These are phyloP conservation scores for Neurospora sp. DNA, from an alignment of 495 filamentous ascomycete genomes.

Conservation along the genomic window DNA sequence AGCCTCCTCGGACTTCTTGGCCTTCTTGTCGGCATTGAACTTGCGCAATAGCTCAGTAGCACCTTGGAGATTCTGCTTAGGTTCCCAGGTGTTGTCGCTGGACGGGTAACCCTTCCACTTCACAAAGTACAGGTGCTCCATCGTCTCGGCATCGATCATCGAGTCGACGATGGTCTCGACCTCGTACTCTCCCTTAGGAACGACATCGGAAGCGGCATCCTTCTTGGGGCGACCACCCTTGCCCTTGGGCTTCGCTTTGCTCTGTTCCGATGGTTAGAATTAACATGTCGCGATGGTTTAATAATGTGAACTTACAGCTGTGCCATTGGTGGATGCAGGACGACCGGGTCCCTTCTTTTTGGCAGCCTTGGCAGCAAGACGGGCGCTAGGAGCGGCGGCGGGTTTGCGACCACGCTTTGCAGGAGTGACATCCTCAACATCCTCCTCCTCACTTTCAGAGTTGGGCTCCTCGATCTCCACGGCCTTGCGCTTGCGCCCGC, in stretches of 20 bases:
- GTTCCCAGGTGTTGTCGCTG: conserved; percentile 34
- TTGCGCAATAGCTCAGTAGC: conserved; percentile 15
- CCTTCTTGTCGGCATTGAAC: conserved; percentile 21
- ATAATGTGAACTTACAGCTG: conserved; percentile 3
- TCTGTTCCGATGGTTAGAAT: conserved; percentile 3
- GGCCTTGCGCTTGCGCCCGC: conserved; percentile 17
- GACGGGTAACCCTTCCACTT: conserved; percentile 32
- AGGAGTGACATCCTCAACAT: not conserved
- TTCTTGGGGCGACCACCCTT: conserved; percentile 12
- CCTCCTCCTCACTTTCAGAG: not conserved
- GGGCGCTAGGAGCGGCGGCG: conserved; percentile 12
- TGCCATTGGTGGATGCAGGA: conserved; percentile 9
- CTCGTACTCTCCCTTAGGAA: conserved; percentile 20
- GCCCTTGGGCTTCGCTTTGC: conserved; percentile 9
- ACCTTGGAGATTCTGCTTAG: conserved; percentile 21
- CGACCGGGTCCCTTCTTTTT: conserved; percentile 8
- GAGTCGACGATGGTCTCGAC: conserved; percentile 29
- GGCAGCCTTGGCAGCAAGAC: conserved; percentile 17
- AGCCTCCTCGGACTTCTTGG: conserved; percentile 4
- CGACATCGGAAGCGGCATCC: conserved; percentile 1
- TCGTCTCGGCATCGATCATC: conserved; percentile 20
- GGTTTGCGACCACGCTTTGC: conserved; percentile 15
- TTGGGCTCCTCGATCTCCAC: conserved; percentile 3
- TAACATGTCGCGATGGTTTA: not conserved
- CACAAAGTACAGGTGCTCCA: conserved; percentile 25